Evolutionary conservation across 2,329 filamentous ascomycete species (phyloP), one percentile per base, ranked within the genome.

Genomic region (Leptographium wingfieldii): DNA sequence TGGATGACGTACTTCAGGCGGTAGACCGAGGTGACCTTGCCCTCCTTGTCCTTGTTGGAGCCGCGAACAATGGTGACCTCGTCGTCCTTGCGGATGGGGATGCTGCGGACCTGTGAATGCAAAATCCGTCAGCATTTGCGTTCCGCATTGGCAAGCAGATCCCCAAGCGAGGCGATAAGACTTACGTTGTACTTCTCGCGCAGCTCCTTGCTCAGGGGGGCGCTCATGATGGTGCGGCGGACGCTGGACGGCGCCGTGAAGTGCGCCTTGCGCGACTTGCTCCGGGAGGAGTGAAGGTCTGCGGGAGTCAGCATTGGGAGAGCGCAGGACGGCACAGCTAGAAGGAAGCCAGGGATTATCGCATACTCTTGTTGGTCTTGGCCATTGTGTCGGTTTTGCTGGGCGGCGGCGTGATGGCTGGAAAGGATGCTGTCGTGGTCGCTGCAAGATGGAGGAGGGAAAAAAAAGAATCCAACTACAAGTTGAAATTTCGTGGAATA

Each of bases 181-280:
- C 88, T 69, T 83, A 96, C 94, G 79, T 95, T 95, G 88, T 99
- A 89, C 86, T 99, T 94, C 80, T 96, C 92, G 75, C 91, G 87
- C 75, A 99, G 86, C 82, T 99, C 94, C 84, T 96, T 95, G 82
- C 83, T 88, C 69, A 96, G 84, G 71, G 90, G 88, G 69, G 94
- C 92, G 81, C 88, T 92, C 92, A 99, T 96, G 82, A 96, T 96
- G 72, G 87, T 83, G 76, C 94, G 90, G 79, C 94, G 92, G 75
- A 90, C 84, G 81, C 88, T 91, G 76, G 92, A 96, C 70, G 92
- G 91, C 69, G 94, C 94, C 76, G 83, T 81, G 86, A 95, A 99
- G 85, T 99, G 92, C 76, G 90, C 89, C 84, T 96, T 96, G 80
- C 94, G 90, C 80, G 90, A 94, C 90, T 99, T 99, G 82, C 92